Conservation (phyloP, 2,329 filamentous ascomycete species). For the Daldinia sp. region DNA sequence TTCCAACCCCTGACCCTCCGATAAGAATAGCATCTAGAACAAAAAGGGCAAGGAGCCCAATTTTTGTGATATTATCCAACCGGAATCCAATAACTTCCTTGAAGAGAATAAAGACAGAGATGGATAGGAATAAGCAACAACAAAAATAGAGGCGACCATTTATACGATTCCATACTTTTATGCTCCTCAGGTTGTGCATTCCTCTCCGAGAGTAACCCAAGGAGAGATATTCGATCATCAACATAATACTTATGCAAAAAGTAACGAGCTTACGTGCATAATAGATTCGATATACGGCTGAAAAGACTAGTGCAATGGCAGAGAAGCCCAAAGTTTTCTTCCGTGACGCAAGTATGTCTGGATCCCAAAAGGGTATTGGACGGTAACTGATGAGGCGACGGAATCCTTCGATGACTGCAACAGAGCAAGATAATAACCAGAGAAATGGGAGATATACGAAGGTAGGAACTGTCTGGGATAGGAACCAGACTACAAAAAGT, state of each 20-base stretch:
- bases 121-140: not conserved
- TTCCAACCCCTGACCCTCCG: too few relatives aligned
- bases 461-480: not conserved
- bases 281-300: not conserved
- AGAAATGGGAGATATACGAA: not conserved
- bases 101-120: not conserved
- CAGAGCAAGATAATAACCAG: not conserved
- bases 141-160: not conserved
- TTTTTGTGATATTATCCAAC: not conserved
- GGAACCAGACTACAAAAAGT: not conserved
- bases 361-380: not conserved
- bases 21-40: not conserved
- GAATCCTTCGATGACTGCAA: not conserved
- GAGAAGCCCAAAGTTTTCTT: not conserved
- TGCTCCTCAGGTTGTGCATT: too few relatives aligned
- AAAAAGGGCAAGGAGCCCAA: not conserved
- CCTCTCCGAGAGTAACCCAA: too few relatives aligned
- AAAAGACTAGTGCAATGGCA: not conserved
- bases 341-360: not conserved
- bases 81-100: not conserved
- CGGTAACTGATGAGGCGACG: not conserved
- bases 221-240: not conserved
- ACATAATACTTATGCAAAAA: not conserved
- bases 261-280: not conserved
- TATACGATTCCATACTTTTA: not conserved